phyloP scores from a whole-genome alignment of 495 filamentous ascomycete genomes.

The Penicillium manginii region DNA sequence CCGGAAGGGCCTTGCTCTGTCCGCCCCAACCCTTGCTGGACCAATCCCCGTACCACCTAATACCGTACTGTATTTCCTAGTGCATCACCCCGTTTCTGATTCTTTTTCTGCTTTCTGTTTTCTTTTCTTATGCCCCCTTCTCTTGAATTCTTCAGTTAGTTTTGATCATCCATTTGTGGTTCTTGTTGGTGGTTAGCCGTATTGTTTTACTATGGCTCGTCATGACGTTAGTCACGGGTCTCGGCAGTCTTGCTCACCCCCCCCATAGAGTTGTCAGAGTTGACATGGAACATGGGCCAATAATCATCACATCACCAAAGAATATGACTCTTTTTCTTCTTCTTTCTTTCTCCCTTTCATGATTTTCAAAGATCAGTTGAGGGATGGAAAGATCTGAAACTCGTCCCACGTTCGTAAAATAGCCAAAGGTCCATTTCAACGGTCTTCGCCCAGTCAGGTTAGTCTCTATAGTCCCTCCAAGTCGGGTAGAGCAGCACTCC shows the following conservation, averaged over 20 bases:
- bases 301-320: too few relatives aligned
- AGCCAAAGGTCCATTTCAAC: conserved; percentile 37
- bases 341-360: not conserved
- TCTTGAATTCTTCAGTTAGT: not conserved
- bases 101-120: not conserved
- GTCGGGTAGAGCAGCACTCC: conserved; percentile 1
- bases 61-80: conserved; percentile 9
- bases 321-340: too few relatives aligned
- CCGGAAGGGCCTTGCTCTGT: conserved; percentile 2
- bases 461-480: conserved; percentile 28
- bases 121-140: not conserved
- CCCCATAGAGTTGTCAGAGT: not conserved
- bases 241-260: not conserved
- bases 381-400: not conserved
- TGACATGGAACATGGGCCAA: not conserved
- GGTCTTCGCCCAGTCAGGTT: conserved; percentile 36
- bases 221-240: conserved; percentile 5
- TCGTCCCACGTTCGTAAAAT: conserved; percentile 8
- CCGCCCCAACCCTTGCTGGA: not conserved
- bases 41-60: not conserved
- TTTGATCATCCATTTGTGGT: conserved; percentile 2
- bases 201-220: not conserved
- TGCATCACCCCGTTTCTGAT: conserved; percentile 5
- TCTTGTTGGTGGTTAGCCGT: not conserved
- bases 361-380: not conserved